Conservation (phyloP, 179 eudicot genomes). For the Beta macrorhiza region DNA sequence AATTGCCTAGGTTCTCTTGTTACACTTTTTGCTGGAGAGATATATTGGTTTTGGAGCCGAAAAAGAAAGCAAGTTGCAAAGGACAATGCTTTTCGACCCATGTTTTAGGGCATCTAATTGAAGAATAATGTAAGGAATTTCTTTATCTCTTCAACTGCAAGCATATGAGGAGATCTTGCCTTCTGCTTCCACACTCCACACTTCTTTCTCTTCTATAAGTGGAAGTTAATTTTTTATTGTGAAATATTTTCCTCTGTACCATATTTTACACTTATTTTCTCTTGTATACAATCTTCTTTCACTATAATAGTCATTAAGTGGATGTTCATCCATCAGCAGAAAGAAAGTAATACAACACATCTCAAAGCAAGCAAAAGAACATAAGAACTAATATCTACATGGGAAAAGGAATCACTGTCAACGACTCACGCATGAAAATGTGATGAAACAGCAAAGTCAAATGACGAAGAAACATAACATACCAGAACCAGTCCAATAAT, state of each 20-base stretch:
- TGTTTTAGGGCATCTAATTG: background rate
- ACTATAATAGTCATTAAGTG: background rate
- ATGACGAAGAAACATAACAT: constrained; percentile 3
- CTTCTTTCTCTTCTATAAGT: background rate
- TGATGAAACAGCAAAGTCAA: background rate
- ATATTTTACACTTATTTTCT: background rate
- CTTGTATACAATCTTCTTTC: background rate
- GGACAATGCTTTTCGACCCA: background rate
- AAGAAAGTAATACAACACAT: background rate
- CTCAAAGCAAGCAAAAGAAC: background rate
- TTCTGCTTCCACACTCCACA: background rate
- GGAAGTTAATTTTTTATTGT: background rate
- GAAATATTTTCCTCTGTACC: background rate
- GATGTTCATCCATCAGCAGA: background rate
- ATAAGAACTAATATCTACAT: background rate
- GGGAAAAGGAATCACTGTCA: background rate
- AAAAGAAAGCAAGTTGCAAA: background rate
- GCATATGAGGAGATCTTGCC: background rate
- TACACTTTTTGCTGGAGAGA: background rate
- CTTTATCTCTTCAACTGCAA: background rate
- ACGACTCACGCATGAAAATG: background rate
- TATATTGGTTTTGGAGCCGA: background rate
- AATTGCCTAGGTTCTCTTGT: no score
- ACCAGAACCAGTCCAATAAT: constrained; percentile 91
- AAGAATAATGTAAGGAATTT: background rate